phyloP scores from a whole-genome alignment of 2,329 filamentous ascomycete genomes.

The Colletotrichum musicola region DNA sequence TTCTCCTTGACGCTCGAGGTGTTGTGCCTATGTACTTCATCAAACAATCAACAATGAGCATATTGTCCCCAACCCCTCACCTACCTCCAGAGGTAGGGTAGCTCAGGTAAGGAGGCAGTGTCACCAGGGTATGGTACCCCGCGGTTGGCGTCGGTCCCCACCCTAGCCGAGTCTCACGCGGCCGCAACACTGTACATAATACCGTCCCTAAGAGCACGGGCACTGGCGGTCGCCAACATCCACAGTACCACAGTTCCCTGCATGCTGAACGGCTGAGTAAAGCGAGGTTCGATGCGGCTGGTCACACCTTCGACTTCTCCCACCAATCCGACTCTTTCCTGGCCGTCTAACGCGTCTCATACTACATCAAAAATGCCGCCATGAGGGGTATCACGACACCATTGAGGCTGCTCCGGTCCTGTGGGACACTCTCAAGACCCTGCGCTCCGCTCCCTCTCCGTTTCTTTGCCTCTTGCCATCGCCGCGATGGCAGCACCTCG shows the following conservation, averaged over 20 bases:
- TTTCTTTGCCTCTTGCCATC: conserved; percentile 42
- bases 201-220: not conserved
- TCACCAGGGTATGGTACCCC: not conserved
- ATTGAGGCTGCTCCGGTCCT: conserved; percentile 51
- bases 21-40: not conserved
- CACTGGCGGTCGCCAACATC: no score
- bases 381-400: conserved; percentile 58
- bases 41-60: not conserved
- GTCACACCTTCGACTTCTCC: conserved; percentile 31
- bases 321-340: not conserved
- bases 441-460: conserved; percentile 4
- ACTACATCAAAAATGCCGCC: conserved; percentile 54
- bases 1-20: no score
- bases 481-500: conserved; percentile 35
- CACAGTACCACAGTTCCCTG: no score
- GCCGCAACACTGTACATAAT: conserved; percentile 2
- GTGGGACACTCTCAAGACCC: conserved; percentile 37
- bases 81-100: no score
- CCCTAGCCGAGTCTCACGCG: conserved; percentile 2
- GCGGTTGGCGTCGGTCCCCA: conserved; percentile 31
- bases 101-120: no score
- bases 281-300: conserved; percentile 14
- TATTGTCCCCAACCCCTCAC: no score
- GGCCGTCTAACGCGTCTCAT: conserved; percentile 8
- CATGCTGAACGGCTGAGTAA: no score